Base-by-base conservation (phyloP, 306 rosid species). In the Lupinus albus region DNA sequence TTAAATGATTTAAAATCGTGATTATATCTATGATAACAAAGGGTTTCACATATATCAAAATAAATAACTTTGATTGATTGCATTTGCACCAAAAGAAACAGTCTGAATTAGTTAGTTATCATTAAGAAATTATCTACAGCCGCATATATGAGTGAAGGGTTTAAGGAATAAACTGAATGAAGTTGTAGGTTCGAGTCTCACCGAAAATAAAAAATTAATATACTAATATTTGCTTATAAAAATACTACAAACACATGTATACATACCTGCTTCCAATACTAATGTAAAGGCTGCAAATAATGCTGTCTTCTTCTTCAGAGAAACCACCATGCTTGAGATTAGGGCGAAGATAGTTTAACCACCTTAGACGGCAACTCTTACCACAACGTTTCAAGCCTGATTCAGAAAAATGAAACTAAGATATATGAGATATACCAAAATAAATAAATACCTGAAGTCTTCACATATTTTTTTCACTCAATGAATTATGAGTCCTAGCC, bases 331-430 rank as follows among this genome's bases (percentile, higher is more conserved):
- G 98, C 72, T 75, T 92, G 69, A 92, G 92, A 71, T 92, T 92
- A 54, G 98, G 98, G 65, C 98, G 92, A 60, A 92, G 98, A 68
- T 92, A 92, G 77, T 92, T 92, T 42, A 92, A 67, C 98, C 98
- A 92, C 72, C 98, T 71, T 6, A 92, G 89, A 16, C 98, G 91
- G 47, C 98, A 92, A 70, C 98, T 92, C 80, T 92, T 92, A 25
- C 98, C 98, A 44, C 98, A 92, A 41, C 98, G 83, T 79, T 89
- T 89, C 0, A 92, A 81, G 36, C 96, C 98, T 92, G 59, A 83
- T 72, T 64, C 54, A 78, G 38, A 46, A 73, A 73, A 73, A 54
- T 53, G 5, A 32, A 16, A 47, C 61, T 4, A 15, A 12, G 25
- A 48, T 11, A 39, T 39, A 39, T 39, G 44, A 15, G 3, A 7